These are phyloP conservation scores for Citrus trifoliata DNA, from an alignment of 345 rosid species.

Conservation along the genomic window DNA sequence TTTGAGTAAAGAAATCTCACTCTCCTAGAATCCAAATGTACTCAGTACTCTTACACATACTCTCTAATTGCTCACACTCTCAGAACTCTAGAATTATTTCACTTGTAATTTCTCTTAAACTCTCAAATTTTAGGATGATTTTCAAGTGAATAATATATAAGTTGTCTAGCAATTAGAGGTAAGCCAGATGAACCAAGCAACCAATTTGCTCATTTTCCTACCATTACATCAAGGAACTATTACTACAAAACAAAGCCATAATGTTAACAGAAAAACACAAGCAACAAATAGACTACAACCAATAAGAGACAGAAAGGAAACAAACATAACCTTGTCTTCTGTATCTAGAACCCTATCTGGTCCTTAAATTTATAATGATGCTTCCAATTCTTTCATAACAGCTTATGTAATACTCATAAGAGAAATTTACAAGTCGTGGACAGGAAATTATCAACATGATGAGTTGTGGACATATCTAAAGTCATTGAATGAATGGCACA, in stretches of 20 bases:
- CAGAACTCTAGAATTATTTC: no score
- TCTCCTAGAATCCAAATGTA: no score
- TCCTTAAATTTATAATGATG: background rate
- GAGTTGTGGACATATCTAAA: background rate
- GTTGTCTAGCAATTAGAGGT: slow-evolving; percentile 80
- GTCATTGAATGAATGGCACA: no score
- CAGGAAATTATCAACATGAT: background rate
- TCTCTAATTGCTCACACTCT: no score
- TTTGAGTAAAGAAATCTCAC: no score
- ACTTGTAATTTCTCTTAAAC: no score
- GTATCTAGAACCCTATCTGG: background rate
- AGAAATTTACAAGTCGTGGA: no score
- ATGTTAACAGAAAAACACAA: background rate
- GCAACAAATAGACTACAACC: background rate
- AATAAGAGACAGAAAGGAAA: background rate
- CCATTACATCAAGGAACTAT: slow-evolving; percentile 10
- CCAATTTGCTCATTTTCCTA: slow-evolving; percentile 92
- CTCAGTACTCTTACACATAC: no score
- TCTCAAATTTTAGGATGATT: no score
- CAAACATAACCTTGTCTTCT: background rate
- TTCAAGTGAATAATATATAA: background rate
- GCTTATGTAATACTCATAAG: background rate
- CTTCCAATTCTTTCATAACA: background rate
- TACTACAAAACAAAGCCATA: background rate
- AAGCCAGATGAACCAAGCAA: slow-evolving; percentile 82